These are phyloP conservation scores for Chlorella vulgaris DNA, from an alignment of 139 green algal species.

Conservation along the genomic window DNA sequence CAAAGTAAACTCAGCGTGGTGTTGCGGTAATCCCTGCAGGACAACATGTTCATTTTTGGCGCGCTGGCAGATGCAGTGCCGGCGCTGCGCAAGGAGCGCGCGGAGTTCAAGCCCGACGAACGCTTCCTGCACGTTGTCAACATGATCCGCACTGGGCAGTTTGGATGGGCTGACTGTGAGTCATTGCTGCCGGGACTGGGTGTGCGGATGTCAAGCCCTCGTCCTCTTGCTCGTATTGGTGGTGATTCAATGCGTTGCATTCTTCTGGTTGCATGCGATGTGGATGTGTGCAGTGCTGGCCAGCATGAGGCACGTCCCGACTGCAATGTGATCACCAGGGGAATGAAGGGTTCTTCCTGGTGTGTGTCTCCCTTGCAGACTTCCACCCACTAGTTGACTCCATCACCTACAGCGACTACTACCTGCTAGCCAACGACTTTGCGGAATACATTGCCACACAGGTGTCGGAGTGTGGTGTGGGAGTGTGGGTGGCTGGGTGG, in stretches of 20 bases:
- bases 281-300: no score
- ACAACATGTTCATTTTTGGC: slow-evolving; percentile 93
- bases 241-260: no score
- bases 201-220: no score
- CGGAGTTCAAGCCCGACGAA: slow-evolving; percentile 64
- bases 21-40: no score
- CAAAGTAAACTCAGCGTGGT: no score
- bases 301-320: no score
- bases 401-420: slow-evolving; percentile 91
- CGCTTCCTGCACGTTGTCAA: slow-evolving; percentile 82
- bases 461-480: slow-evolving; percentile 38
- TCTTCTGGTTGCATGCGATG: no score
- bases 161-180: slow-evolving; percentile 93
- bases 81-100: slow-evolving; percentile 66
- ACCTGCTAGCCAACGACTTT: slow-evolving; percentile 99
- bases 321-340: no score
- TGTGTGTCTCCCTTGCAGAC: slow-evolving; percentile 56
- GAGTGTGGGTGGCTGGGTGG: not conserved
- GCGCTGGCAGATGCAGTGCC: slow-evolving; percentile 70
- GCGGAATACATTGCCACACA: slow-evolving; percentile 88
- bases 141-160: slow-evolving; percentile 82
- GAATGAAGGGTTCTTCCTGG: no score
- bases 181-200: not conserved
- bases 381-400: slow-evolving; percentile 89
- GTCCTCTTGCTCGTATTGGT: no score